Conservation (phyloP, 2,329 filamentous ascomycete genomes). For the Periconia digitata region DNA sequence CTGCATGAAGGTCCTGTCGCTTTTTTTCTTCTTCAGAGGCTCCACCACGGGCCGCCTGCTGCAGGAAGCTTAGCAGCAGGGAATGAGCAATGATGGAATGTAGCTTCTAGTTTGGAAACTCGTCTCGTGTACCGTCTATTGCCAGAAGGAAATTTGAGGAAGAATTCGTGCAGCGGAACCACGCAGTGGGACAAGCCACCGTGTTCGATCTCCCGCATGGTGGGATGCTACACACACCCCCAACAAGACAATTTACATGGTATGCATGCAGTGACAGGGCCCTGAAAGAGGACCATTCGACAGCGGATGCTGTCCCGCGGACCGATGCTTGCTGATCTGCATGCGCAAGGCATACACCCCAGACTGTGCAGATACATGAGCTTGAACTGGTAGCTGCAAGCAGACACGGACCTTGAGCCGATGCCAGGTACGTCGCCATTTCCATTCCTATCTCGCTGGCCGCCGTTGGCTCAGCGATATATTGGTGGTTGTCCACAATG, state of each 20-base stretch:
- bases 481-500: constrained; percentile 35
- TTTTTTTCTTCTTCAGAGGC: background rate
- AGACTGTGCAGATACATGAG: constrained; percentile 30
- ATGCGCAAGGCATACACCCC: constrained; percentile 37
- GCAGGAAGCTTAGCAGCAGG: background rate
- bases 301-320: constrained; percentile 37
- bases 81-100: background rate
- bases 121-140: background rate
- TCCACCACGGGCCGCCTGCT: background rate
- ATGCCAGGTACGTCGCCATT: constrained; percentile 34
- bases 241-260: constrained; percentile 24
- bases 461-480: constrained; percentile 28
- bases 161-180: constrained; percentile 13
- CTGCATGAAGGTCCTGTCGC: background rate
- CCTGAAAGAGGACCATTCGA: constrained; percentile 20
- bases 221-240: constrained; percentile 23
- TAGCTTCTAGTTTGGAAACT: background rate
- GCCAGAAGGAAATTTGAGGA: constrained; percentile 5
- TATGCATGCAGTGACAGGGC: constrained; percentile 28
- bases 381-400: constrained; percentile 31
- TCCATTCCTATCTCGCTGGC: constrained; percentile 14
- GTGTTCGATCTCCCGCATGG: constrained; percentile 33
- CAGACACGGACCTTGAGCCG: constrained; percentile 38
- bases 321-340: constrained; percentile 40
- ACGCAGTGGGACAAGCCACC: constrained; percentile 10